These are phyloP conservation scores for Citrus reticulata DNA, from an alignment of 345 rosid genomes.

Conservation along the genomic window DNA sequence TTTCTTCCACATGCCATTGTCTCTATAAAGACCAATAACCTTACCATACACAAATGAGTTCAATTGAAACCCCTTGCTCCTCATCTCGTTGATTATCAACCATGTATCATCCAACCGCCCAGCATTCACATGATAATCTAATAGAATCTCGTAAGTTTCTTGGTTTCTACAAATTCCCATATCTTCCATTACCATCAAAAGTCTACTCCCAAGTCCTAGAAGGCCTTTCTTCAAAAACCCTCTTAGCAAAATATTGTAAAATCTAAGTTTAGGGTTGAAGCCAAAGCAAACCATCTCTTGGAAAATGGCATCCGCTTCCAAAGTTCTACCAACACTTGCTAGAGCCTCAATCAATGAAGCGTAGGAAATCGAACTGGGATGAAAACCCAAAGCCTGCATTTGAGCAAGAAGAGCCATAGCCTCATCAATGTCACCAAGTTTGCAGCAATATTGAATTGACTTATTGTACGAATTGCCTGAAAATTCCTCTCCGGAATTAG, in stretches of 20 bases:
- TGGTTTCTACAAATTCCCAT: slow-evolving; percentile 33
- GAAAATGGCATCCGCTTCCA: slow-evolving; percentile 61
- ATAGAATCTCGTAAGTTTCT: slow-evolving; percentile 43
- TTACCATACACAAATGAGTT: slow-evolving; percentile 49
- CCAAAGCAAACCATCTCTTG: slow-evolving; percentile 43
- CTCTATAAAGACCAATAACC: slow-evolving; percentile 60
- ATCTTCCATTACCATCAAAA: slow-evolving; percentile 36
- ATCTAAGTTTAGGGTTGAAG: slow-evolving; percentile 26
- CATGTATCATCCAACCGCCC: slow-evolving; percentile 63
- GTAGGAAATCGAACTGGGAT: slow-evolving; percentile 38
- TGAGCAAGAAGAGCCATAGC: slow-evolving; percentile 53
- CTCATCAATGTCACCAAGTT: slow-evolving; percentile 34
- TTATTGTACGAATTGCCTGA: slow-evolving; percentile 35
- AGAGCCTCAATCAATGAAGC: slow-evolving; percentile 42
- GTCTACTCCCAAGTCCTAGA: slow-evolving; percentile 36
- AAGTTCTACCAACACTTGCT: slow-evolving; percentile 45
- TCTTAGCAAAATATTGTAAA: slow-evolving; percentile 45
- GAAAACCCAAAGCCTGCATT: slow-evolving; percentile 46
- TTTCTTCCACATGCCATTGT: slow-evolving; percentile 84
- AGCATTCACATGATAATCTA: slow-evolving; percentile 58
- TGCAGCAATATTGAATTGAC: slow-evolving; percentile 43
- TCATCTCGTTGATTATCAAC: slow-evolving; percentile 55
- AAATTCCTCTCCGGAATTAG: slow-evolving; percentile 23
- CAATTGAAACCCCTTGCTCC: slow-evolving; percentile 29
- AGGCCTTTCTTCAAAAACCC: slow-evolving; percentile 60